Conservation (phyloP, 2,329 filamentous ascomycete genomes). For the Boeremia lycopersici region DNA sequence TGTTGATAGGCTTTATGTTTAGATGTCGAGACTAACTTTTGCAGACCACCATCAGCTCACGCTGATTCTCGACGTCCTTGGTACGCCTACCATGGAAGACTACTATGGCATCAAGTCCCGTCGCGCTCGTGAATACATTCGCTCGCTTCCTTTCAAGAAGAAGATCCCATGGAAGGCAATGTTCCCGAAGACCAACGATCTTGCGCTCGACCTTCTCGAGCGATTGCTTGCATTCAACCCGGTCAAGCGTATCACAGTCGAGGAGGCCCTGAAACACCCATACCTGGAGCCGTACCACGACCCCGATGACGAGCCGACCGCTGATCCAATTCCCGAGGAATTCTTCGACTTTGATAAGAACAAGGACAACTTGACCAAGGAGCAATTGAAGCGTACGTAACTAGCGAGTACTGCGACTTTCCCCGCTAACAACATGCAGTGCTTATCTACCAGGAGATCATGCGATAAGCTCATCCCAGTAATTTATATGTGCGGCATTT, state of each 20-base stretch:
- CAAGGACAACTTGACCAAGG: slow-evolving; percentile 98
- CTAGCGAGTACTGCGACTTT: neutral
- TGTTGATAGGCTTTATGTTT: neutral
- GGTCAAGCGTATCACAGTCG: slow-evolving; percentile 96
- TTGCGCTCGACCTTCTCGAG: slow-evolving; percentile 91
- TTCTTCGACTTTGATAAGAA: slow-evolving; percentile 99
- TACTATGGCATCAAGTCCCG: slow-evolving; percentile 99
- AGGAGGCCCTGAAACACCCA: slow-evolving; percentile 95
- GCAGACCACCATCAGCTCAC: slow-evolving; percentile 97
- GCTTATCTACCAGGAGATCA: slow-evolving; percentile 98
- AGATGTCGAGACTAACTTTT: neutral
- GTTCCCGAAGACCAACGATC: slow-evolving; percentile 99
- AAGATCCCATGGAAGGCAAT: slow-evolving; percentile 97
- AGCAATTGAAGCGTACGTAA: slow-evolving; percentile 84
- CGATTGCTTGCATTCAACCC: slow-evolving; percentile 98
- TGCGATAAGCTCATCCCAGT: slow-evolving; percentile 59
- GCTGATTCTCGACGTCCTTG: slow-evolving; percentile 93
- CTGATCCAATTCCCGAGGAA: slow-evolving; percentile 94
- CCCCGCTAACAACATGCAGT: slow-evolving; percentile 50
- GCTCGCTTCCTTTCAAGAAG: slow-evolving; percentile 98
- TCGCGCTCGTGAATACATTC: slow-evolving; percentile 95
- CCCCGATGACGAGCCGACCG: slow-evolving; percentile 96
- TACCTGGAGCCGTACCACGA: slow-evolving; percentile 99
- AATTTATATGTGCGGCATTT: slow-evolving; percentile 24
- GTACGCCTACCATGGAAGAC: slow-evolving; percentile 98